Base-by-base conservation (phyloP, 352 stramenopile species). In the Phytophthora constricta region DNA sequence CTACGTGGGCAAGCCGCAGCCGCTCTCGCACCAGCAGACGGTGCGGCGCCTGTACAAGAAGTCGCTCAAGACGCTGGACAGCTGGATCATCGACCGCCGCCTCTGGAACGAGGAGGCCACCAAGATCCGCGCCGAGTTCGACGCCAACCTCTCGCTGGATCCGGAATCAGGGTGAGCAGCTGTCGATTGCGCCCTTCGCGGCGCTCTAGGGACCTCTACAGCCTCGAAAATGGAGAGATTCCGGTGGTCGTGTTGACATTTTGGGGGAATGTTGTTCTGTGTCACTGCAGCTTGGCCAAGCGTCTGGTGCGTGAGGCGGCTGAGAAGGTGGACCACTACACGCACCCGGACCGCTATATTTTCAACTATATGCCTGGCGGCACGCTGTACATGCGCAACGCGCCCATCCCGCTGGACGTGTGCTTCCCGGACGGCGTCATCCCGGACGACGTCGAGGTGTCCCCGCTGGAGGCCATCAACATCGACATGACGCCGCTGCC, bases 371-470 rank as follows among this genome's bases (percentile, higher is more conserved):
- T 99, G 97, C 98, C 98, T 9, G 97, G 97, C 45, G 98, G 98
- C 56, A 96, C 93, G 64, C 95, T 98, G 55, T 99, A 99, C 80
- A 99, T 99, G 97, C 91, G 98, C 56, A 99, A 99, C 79, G 92
- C 97, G 34, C 96, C 98, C 26, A 93, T 97, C 52, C 97, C 97
- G 39, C 87, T 99, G 27, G 89, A 98, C 66, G 87, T 96, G 52
- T 96, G 87, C 79, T 99, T 93, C 73, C 87, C 90, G 27, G 85
- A 97, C 65, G 87, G 87, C 58, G 68, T 94, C 46, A 82, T 82
- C 58, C 93, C 93, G n/a, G 87, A 93, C 53, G 90, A 90, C 60
- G 85, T 87, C 33, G 87, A 95, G 63, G 68, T 95, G 51, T 94
- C 91, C 60, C 90, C 89, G 42, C 58, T 95, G 4, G 85, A 94